Evolutionary conservation across 2,329 filamentous ascomycete genomes (phyloP).

Genomic region (Alternaria alternata): DNA sequence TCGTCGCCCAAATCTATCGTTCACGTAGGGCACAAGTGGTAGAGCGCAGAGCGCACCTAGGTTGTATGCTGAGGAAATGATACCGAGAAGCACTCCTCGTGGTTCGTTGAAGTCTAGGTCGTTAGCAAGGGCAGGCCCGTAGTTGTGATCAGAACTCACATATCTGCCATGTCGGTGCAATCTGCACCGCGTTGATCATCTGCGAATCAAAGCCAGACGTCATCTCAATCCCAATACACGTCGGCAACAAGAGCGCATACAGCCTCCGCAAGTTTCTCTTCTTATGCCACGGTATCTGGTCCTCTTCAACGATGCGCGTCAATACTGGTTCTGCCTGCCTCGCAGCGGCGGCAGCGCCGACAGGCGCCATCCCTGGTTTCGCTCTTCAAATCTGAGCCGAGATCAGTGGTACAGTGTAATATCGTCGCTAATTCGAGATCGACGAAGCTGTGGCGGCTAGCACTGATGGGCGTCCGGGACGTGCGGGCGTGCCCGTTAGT

Average conservation of each 20-base stretch:
- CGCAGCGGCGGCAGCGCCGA: constrained; percentile 22
- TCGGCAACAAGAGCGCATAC: constrained; percentile 46
- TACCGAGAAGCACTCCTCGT: constrained; percentile 48
- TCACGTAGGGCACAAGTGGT: constrained; percentile 47
- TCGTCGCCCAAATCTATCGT: constrained; percentile 54
- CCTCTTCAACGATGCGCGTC: constrained; percentile 52
- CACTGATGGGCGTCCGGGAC: constrained; percentile 5
- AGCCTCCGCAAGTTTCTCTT: constrained; percentile 48
- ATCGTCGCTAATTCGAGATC: not conserved
- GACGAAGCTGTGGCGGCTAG: not conserved
- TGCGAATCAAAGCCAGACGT: constrained; percentile 46
- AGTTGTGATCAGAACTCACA: constrained; percentile 22
- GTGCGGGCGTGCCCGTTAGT: constrained; percentile 7
- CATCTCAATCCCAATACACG: constrained; percentile 47
- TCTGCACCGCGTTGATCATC: constrained; percentile 46
- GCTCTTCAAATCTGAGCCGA: not conserved
- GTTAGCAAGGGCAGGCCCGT: not conserved
- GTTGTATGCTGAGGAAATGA: constrained; percentile 56
- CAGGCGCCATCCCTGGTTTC: constrained; percentile 24
- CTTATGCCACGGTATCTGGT: constrained; percentile 52
- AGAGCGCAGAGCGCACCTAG: constrained; percentile 51
- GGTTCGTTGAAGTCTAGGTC: constrained; percentile 41
- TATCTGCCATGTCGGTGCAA: constrained; percentile 35
- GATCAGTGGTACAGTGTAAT: not conserved
- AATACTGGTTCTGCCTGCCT: constrained; percentile 50